Conservation (phyloP, 2,329 filamentous ascomycete species). For the Cordyceps cateniannulata region DNA sequence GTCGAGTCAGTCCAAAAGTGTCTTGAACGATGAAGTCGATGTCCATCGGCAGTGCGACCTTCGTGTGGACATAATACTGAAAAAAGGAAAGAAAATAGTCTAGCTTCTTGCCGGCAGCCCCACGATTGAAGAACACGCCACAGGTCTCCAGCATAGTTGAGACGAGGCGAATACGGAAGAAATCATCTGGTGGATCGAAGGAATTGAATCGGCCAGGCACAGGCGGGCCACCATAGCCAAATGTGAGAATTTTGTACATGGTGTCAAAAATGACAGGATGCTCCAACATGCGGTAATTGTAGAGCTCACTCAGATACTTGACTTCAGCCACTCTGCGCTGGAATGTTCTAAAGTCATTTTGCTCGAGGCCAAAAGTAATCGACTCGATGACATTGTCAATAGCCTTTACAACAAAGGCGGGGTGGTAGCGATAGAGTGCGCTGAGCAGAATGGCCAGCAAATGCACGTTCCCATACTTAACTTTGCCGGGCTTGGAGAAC, state of each 20-base stretch:
- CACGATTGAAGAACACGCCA: conserved; percentile 91
- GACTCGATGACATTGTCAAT: conserved; percentile 90
- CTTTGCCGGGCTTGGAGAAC: conserved; percentile 92
- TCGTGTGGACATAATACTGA: conserved; percentile 93
- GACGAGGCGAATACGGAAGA: conserved; percentile 87
- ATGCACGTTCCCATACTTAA: conserved; percentile 96
- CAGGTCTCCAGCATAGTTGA: conserved; percentile 90
- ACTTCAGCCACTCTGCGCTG: conserved; percentile 91
- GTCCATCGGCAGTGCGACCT: conserved; percentile 87
- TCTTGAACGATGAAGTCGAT: conserved; percentile 96
- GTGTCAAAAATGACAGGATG: conserved; percentile 93
- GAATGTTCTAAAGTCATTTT: conserved; percentile 96
- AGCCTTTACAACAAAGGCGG: conserved; percentile 81
- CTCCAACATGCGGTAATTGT: conserved; percentile 96
- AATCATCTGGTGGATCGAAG: conserved; percentile 87
- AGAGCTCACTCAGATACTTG: conserved; percentile 92
- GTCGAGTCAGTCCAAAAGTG: conserved; percentile 74
- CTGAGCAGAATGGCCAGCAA: conserved; percentile 84
- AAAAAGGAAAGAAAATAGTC: conserved; percentile 97
- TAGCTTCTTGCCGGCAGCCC: conserved; percentile 89
- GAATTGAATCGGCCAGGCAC: conserved; percentile 68
- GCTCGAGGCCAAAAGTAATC: conserved; percentile 79
- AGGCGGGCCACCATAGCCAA: conserved; percentile 83
- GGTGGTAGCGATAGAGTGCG: conserved; percentile 85
- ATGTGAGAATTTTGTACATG: conserved; percentile 89